Base-by-base conservation (phyloP, 805 yeast species). In the Teunomyces barrocoloradensis region DNA sequence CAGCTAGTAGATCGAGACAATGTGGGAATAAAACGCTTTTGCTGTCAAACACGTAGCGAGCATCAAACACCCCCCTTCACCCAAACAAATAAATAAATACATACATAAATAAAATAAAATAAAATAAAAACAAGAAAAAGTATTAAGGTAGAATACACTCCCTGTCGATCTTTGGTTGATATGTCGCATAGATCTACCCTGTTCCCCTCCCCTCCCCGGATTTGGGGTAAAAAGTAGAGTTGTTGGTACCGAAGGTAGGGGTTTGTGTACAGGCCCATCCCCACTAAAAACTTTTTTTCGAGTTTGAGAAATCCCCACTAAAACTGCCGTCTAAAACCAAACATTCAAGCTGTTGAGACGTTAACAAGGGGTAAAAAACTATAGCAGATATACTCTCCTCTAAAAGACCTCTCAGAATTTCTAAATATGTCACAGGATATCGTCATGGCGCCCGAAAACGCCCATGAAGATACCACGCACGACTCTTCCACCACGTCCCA, bases 201-300 rank as follows among this genome's bases (percentile, higher is more conserved):
- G 18, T 32, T 10, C 18, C 33, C 34, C 17, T 15, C 34, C 34
- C 34, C 38, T 18, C 40, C 40, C 40, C 40, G 25, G 40, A 37
- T 37, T 37, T 23, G 40, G 25, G 27, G 39, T 23, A 20, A 10
- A 18, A 18, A 18, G 40, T 10, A 37, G n/a, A 15, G 34, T 32
- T 32, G 34, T 32, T 32, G 34, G 34, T 21, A 37, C 17, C 18
- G 28, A 37, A 15, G 10, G 21, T 17, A n/a, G 15, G 29, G 29
- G 11, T 6, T 17, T 37, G n/a, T 23, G 11, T 37, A 11, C 40
- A 37, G 40, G 21, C 27, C n/a, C 11, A 21, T 35, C 40, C 40
- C 40, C 40, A 37, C 40, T 37, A 37, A 37, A 37, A 37, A 37
- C 40, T 37, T 37, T 37, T 36, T 37, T 37, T 37, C 29, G 40